phyloP scores from a whole-genome alignment of 106 monocot species.

The Posidonia australis region DNA sequence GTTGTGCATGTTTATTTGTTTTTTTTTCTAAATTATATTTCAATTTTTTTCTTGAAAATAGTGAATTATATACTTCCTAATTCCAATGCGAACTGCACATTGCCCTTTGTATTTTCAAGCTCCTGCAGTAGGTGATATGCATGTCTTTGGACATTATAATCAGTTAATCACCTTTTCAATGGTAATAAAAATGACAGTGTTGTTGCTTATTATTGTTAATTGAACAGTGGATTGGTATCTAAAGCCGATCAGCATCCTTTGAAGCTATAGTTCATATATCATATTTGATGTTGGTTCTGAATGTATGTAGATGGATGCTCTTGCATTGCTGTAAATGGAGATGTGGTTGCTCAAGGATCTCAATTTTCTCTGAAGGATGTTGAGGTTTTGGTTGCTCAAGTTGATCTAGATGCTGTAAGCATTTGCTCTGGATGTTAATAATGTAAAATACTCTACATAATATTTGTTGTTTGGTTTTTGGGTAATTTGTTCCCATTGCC shows the following conservation, averaged over 20 bases:
- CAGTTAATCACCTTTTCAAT: too few species aligned
- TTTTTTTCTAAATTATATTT: too few species aligned
- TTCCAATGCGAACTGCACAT: too few species aligned
- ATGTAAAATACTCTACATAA: background rate
- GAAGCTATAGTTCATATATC: background rate
- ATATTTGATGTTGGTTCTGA: background rate
- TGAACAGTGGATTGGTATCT: too few species aligned
- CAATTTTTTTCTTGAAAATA: too few species aligned
- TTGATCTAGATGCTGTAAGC: slow-evolving; percentile 97
- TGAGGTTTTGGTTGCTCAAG: slow-evolving; percentile 75
- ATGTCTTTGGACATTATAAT: too few species aligned
- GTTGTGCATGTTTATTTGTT: too few species aligned
- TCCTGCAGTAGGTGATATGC: too few species aligned
- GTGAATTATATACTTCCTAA: too few species aligned
- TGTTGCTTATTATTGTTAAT: too few species aligned
- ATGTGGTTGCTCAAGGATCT: slow-evolving; percentile 93
- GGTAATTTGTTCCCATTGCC: background rate
- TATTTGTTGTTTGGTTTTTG: slow-evolving; percentile 1
- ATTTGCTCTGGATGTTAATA: background rate
- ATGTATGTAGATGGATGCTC: slow-evolving; percentile 78
- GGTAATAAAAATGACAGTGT: too few species aligned
- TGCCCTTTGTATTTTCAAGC: too few species aligned
- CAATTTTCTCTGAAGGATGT: slow-evolving; percentile 97
- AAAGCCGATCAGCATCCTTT: background rate
- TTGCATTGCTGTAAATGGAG: slow-evolving; percentile 93